Percentiles rank a stretch among this genome's conserved stretches.
These are phyloP conservation scores for Berberis thunbergii DNA, from an alignment of 164 flowering plant species.

Conservation along the genomic window DNA sequence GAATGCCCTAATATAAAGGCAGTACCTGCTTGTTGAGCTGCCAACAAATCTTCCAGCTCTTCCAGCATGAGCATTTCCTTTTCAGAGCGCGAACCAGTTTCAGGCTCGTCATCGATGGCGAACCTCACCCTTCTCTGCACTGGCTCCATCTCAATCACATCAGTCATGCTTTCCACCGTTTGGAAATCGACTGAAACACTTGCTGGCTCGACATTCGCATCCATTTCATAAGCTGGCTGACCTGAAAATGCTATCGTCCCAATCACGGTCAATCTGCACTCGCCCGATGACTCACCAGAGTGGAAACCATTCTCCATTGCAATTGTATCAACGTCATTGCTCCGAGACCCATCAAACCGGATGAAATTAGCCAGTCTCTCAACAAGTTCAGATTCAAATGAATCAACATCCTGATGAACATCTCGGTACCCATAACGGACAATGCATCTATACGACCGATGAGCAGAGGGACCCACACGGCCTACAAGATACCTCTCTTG, in stretches of 20 bases:
- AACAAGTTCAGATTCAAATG: slow-evolving; percentile 73
- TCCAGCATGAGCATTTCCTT: slow-evolving; percentile 26
- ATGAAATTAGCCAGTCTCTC: slow-evolving; percentile 58
- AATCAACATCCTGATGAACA: slow-evolving; percentile 78
- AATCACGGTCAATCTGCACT: slow-evolving; percentile 50
- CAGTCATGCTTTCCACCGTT: slow-evolving; percentile 44
- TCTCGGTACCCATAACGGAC: slow-evolving; percentile 90
- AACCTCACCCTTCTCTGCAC: slow-evolving; percentile 49
- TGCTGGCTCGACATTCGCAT: slow-evolving; percentile 44
- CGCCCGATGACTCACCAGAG: slow-evolving; percentile 30
- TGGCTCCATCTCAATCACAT: slow-evolving; percentile 57
- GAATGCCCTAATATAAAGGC: slow-evolving; percentile 90
- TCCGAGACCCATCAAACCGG: slow-evolving; percentile 37
- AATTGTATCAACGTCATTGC: slow-evolving; percentile 9
- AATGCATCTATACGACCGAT: slow-evolving; percentile 82
- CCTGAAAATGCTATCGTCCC: slow-evolving; percentile 42
- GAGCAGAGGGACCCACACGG: slow-evolving; percentile 76
- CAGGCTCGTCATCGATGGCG: slow-evolving; percentile 37
- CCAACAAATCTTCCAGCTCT: slow-evolving; percentile 57
- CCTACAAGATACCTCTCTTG: slow-evolving; percentile 80
- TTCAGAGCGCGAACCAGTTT: slow-evolving; percentile 12
- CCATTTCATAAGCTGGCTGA: slow-evolving; percentile 35
- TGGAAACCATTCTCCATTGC: slow-evolving; percentile 24
- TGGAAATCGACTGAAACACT: slow-evolving; percentile 58
- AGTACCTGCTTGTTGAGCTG: slow-evolving; percentile 71